Evolutionary conservation across 768 basidiomycete species (phyloP), one percentile per base, ranked within the genome.

Genomic region (Mycena galericulata): DNA sequence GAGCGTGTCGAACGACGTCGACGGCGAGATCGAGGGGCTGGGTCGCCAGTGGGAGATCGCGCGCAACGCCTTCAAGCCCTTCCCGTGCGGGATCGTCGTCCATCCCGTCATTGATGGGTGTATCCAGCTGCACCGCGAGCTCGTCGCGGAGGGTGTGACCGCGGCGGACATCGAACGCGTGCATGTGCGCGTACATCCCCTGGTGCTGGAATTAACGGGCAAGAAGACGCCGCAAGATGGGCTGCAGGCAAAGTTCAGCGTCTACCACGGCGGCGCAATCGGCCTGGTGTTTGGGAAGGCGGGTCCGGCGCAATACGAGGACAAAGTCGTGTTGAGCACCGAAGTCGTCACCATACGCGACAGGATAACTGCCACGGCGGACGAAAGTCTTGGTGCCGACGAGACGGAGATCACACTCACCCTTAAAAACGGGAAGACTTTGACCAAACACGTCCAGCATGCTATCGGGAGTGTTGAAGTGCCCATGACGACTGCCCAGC

Each of bases 31-130:
- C 30, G 57, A 56, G 17, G 45, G 20, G 3, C 70, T 75, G 24
- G 74, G 74, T 24, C 14, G 22, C 18, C 56, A 46, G 27, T 75
- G 70, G 70, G 74, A 75, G 54, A 68, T 75, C 18, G 51, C 67
- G 47, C 53, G 43, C 27, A 75, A 75, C 63, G 72, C 74, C 58
- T 75, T 71, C 63, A 75, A 75, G 50, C 74, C 74, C 11, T 75
- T 66, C 56, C 72, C 74, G n/a, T 75, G 74, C 63, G 74, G 73
- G 9, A 73, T 75, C 66, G 74, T 75, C 26, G 72, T 75, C 18
- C 74, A 75, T 32, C 74, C 74, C 30, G 56, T 70, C 20, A 73
- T 75, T 45, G 71, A 75, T 51, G 74, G 64, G 15, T 72, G 70
- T 38, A 70, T 73, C 50, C 70, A 73, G 53, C 68, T 75, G 27